Base-by-base conservation (phyloP, 2,329 filamentous ascomycete species). In the Xylaria sp. region DNA sequence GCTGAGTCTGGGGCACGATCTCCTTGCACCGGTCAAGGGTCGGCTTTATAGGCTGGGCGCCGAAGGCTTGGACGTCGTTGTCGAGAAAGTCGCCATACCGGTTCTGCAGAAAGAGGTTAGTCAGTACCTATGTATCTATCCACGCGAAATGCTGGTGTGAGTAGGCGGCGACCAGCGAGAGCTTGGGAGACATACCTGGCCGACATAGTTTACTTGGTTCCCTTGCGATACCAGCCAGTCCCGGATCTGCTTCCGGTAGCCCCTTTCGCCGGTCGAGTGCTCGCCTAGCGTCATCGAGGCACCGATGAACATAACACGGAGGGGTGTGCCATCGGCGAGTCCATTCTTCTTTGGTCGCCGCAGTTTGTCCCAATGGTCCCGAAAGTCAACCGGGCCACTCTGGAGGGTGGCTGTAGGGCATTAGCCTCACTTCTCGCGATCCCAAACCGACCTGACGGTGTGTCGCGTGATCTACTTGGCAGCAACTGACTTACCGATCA, bases 21-120 rank as follows among this genome's bases (percentile, higher is more conserved):
- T 76, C 72, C 59, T 70, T 73, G 29, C 75, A 73, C 50, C 74
- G 72, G 35, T 75, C 74, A 57, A 75, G 73, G n/a, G 73, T 75
- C 1, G 74, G 74, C 60, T 74, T 73, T 60, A 77, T 75, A 18
- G 74, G 74, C 23, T 76, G 74, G 10, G 75, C 76, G 25, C 75
- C 73, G 54, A 75, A 77, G 40, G 75, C 76, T 50, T 77, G 74
- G n/a, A 77, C 75, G 25, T 77, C 76, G 60, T 77, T 77, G 63
- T 77, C 76, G 48, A 74, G 72, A 61, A 77, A 75, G 25, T 76
- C 72, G 50, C 75, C 75, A 53, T 65, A 76, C 10, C 75, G 75
- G 58, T 76, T 76, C 75, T 76, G 40, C 5, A 23, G 51, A 63
- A 37, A 37, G 32, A 47, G 12, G 32, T 29, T 44, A 51, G 63